These are phyloP conservation scores for Lepiota subincarnata DNA, from an alignment of 768 basidiomycete species.

Conservation along the genomic window DNA sequence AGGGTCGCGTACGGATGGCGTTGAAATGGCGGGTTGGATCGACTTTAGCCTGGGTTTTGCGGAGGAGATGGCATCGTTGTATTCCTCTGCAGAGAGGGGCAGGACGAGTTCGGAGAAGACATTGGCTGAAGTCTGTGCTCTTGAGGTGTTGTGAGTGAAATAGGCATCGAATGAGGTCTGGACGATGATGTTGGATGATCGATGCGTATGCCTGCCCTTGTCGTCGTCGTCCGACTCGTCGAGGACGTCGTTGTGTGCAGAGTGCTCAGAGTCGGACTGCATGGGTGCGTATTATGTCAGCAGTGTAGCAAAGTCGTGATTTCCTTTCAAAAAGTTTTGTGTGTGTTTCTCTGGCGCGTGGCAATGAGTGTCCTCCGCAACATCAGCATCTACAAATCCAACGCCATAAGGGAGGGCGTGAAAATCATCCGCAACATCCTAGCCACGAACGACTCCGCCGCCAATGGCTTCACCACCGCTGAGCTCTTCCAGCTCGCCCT, in stretches of 20 bases:
- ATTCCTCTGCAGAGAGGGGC: constrained; percentile 67
- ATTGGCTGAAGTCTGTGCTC: constrained; percentile 70
- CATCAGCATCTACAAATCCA: not conserved
- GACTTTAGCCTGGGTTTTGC: constrained; percentile 24
- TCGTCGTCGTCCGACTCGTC: constrained; percentile 11
- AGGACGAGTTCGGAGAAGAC: constrained; percentile 74
- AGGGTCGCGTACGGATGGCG: constrained; percentile 26
- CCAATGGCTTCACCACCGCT: constrained; percentile 31
- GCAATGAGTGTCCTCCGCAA: constrained; percentile 3
- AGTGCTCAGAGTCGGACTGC: constrained; percentile 3
- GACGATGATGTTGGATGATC: constrained; percentile 39
- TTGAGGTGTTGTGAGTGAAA: constrained; percentile 60
- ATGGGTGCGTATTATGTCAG: not conserved
- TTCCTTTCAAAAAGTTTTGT: too few relatives aligned
- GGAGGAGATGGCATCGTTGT: constrained; percentile 35
- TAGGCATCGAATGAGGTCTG: constrained; percentile 83
- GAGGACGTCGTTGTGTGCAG: constrained; percentile 13
- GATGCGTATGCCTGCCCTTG: constrained; percentile 21
- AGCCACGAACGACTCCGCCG: constrained; percentile 13
- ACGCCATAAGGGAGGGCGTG: constrained; percentile 1
- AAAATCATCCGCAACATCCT: constrained; percentile 12
- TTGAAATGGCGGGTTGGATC: constrained; percentile 31
- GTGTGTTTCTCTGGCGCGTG: too few relatives aligned
- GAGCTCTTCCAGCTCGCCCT: constrained; percentile 35
- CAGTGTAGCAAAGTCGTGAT: not conserved